Evolutionary conservation across 371 early-diverging fungal genomes (phyloP).

Genomic region (Batkoa obscura): DNA sequence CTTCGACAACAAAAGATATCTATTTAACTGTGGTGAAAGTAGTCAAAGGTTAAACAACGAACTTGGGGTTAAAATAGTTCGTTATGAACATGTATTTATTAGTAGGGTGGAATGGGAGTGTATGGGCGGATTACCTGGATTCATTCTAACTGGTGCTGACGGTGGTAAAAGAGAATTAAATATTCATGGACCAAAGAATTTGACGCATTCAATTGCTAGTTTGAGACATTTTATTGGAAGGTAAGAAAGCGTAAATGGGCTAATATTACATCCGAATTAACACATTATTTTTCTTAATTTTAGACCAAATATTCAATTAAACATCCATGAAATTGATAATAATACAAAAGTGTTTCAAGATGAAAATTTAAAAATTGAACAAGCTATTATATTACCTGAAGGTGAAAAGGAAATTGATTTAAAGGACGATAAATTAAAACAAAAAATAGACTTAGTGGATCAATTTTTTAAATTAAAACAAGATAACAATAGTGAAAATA

Average conservation of each 20-base stretch:
- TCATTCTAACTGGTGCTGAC: slow-evolving; percentile 77
- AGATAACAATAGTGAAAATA: no score
- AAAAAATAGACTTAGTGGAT: no score
- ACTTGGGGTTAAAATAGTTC: slow-evolving; percentile 41
- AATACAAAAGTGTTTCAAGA: slow-evolving; percentile 20
- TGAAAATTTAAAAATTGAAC: slow-evolving; percentile 29
- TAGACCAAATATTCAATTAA: slow-evolving; percentile 23
- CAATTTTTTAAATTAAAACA: no score
- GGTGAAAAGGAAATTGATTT: background rate
- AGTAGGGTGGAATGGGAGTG: slow-evolving; percentile 60
- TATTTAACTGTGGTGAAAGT: slow-evolving; percentile 92
- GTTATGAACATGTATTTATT: slow-evolving; percentile 54
- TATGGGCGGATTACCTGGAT: slow-evolving; percentile 77
- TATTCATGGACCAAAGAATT: slow-evolving; percentile 52
- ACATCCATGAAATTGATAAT: slow-evolving; percentile 21
- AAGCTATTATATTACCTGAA: background rate
- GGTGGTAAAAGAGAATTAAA: slow-evolving; percentile 34
- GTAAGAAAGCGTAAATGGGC: slow-evolving; percentile 12
- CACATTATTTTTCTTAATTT: slow-evolving; percentile 18
- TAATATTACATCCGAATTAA: slow-evolving; percentile 1
- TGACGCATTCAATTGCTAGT: slow-evolving; percentile 62
- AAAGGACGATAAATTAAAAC: no score
- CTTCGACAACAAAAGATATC: slow-evolving; percentile 59
- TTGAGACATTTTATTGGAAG: slow-evolving; percentile 62
- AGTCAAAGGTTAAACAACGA: slow-evolving; percentile 72